Percentiles rank a stretch among this genome's conserved stretches.
These are phyloP conservation scores for Rugosomyces carneus DNA, from an alignment of 1,284 basidiomycete species.

Conservation along the genomic window DNA sequence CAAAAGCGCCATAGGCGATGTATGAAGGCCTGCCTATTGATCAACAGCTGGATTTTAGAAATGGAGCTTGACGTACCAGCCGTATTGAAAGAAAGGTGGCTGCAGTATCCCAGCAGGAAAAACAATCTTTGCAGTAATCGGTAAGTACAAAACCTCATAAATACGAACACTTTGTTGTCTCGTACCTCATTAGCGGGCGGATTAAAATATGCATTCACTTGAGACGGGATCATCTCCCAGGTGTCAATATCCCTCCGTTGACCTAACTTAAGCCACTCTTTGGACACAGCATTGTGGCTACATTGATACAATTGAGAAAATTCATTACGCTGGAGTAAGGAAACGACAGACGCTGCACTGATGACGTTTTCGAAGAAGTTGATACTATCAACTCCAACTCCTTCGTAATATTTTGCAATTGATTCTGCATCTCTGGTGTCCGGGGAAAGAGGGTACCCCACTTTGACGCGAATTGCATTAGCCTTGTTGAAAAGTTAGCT, in stretches of 20 bases:
- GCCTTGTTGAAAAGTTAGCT: slow-evolving; percentile 37
- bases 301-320: slow-evolving; percentile 1
- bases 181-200: slow-evolving; percentile 73
- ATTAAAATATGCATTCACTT: slow-evolving; percentile 78
- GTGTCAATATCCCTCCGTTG: slow-evolving; percentile 61
- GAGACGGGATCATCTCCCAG: slow-evolving; percentile 90
- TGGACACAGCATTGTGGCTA: slow-evolving; percentile 53
- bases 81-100: slow-evolving; percentile 84
- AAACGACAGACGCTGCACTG: slow-evolving; percentile 46
- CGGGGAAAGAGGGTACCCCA: slow-evolving; percentile 85
- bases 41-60: neutral
- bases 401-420: slow-evolving; percentile 70
- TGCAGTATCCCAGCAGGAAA: slow-evolving; percentile 96
- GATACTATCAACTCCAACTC: slow-evolving; percentile 58
- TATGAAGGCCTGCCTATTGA: slow-evolving; percentile 65
- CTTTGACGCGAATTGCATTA: slow-evolving; percentile 75
- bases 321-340: neutral
- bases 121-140: slow-evolving; percentile 61
- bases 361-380: slow-evolving; percentile 86
- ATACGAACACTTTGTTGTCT: neutral
- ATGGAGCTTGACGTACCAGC: slow-evolving; percentile 49
- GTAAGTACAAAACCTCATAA: neutral
- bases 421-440: slow-evolving; percentile 72
- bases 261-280: slow-evolving; percentile 75
- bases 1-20: slow-evolving; percentile 88